Conservation (phyloP, 768 basidiomycete species). For the Termitomyces sp. region DNA sequence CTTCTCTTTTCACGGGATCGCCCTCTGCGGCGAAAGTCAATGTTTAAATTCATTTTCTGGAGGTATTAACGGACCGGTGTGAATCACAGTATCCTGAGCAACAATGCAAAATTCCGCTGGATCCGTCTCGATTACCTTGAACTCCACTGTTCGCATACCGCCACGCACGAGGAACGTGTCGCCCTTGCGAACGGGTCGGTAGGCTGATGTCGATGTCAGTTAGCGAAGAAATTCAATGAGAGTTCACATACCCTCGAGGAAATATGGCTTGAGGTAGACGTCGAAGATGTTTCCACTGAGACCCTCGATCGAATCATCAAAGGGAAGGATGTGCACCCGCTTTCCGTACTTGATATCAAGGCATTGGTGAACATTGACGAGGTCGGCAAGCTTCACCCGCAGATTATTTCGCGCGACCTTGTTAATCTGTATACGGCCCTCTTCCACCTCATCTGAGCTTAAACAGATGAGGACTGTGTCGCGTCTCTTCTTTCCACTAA, state of each 20-base stretch:
- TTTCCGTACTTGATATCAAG: slow-evolving; percentile 99
- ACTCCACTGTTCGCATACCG: slow-evolving; percentile 97
- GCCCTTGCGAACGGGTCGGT: slow-evolving; percentile 93
- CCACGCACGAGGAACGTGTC: slow-evolving; percentile 99
- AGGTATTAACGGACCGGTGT: slow-evolving; percentile 53
- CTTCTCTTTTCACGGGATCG: slow-evolving; percentile 97
- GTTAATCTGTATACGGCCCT: slow-evolving; percentile 97
- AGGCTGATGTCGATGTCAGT: slow-evolving; percentile 43
- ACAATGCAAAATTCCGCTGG: slow-evolving; percentile 98
- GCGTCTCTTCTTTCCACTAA: slow-evolving; percentile 93
- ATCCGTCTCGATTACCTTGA: slow-evolving; percentile 98
- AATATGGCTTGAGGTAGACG: slow-evolving; percentile 98
- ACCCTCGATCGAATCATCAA: slow-evolving; percentile 98
- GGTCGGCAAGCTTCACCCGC: slow-evolving; percentile 94
- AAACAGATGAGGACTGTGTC: slow-evolving; percentile 98
- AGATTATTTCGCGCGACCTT: slow-evolving; percentile 99
- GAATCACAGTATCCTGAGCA: slow-evolving; percentile 97
- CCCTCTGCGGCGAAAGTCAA: slow-evolving; percentile 58
- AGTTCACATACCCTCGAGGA: slow-evolving; percentile 74
- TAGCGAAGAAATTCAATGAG: background rate
- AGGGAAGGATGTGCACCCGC: slow-evolving; percentile 92
- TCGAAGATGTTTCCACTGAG: slow-evolving; percentile 98
- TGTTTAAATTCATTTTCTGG: slow-evolving; percentile 3
- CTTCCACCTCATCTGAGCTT: slow-evolving; percentile 94
- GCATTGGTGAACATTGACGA: slow-evolving; percentile 94